Evolutionary conservation across 1,139 yeast genomes (phyloP).

Genomic region (Kodamaea derodonti): DNA sequence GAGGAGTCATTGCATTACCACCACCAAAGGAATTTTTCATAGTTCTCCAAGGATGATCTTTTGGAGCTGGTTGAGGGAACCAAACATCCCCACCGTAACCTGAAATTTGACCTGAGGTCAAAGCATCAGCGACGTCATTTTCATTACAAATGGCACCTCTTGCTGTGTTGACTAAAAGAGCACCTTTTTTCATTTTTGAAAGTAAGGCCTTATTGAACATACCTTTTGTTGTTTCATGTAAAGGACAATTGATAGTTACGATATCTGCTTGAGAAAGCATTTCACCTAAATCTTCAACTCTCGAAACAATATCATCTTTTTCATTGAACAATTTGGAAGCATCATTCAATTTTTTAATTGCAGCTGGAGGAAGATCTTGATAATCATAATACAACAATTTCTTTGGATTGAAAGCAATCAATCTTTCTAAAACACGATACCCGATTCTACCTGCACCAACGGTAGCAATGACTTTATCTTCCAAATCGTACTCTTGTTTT

Average conservation of each 20-base stretch:
- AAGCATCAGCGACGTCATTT: slow-evolving; percentile 73
- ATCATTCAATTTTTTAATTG: slow-evolving; percentile 48
- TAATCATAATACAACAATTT: slow-evolving; percentile 73
- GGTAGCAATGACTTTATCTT: slow-evolving; percentile 71
- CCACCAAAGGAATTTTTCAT: slow-evolving; percentile 64
- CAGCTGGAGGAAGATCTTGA: slow-evolving; percentile 60
- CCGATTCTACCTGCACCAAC: slow-evolving; percentile 87
- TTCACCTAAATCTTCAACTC: slow-evolving; percentile 63
- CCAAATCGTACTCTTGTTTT: slow-evolving; percentile 69
- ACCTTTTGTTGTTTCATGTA: slow-evolving; percentile 67
- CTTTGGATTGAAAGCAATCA: slow-evolving; percentile 71
- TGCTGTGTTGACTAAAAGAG: slow-evolving; percentile 79
- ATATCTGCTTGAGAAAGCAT: slow-evolving; percentile 67
- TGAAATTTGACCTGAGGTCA: slow-evolving; percentile 61
- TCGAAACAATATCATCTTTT: slow-evolving; percentile 43
- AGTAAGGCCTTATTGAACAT: slow-evolving; percentile 64
- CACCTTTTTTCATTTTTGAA: slow-evolving; percentile 71
- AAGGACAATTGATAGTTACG: slow-evolving; percentile 76
- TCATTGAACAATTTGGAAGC: slow-evolving; percentile 39
- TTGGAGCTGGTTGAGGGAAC: slow-evolving; percentile 78
- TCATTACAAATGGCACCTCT: slow-evolving; percentile 77
- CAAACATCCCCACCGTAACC: slow-evolving; percentile 89
- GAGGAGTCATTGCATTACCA: slow-evolving; percentile 87
- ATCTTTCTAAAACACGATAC: slow-evolving; percentile 67
- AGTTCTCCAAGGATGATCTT: slow-evolving; percentile 72